phyloP scores from a whole-genome alignment of 768 basidiomycete species.

The Phylloporus sp. region DNA sequence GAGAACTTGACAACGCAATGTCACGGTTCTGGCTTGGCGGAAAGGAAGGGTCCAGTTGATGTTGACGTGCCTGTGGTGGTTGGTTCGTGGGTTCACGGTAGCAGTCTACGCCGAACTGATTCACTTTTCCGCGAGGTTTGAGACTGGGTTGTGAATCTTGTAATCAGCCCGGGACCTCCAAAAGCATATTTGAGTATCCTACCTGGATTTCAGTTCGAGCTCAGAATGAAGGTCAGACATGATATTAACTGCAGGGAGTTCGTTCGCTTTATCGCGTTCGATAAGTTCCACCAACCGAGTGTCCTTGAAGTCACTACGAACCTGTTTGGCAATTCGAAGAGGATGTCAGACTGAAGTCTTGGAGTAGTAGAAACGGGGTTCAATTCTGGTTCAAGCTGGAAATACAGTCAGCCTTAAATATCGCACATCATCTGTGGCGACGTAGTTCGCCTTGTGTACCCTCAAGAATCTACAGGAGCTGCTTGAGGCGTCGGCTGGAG shows the following conservation, averaged over 20 bases:
- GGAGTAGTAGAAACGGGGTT: neutral
- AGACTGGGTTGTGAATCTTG: slow-evolving; percentile 1
- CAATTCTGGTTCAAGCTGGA: neutral
- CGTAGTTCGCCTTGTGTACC: neutral
- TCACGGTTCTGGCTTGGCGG: too few species aligned
- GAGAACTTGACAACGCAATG: too few species aligned
- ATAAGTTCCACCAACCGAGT: neutral
- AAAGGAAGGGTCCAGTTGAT: neutral
- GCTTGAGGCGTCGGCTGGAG: too few species aligned
- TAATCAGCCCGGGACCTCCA: neutral
- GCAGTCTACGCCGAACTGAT: too few species aligned
- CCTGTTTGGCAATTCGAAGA: neutral
- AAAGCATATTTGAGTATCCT: neutral
- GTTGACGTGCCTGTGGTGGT: neutral
- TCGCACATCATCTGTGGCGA: neutral
- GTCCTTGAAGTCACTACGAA: neutral
- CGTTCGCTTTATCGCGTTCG: neutral
- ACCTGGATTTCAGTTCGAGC: neutral
- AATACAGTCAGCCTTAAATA: neutral
- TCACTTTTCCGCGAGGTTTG: neutral
- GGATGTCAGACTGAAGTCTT: too few species aligned
- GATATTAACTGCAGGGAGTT: neutral
- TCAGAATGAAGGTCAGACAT: neutral
- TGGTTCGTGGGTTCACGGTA: neutral
- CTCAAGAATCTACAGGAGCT: neutral